Evolutionary conservation across 1,284 basidiomycete species (phyloP), one percentile per base, ranked within the genome.

Genomic region (Apiotrichum akiyoshidainum): DNA sequence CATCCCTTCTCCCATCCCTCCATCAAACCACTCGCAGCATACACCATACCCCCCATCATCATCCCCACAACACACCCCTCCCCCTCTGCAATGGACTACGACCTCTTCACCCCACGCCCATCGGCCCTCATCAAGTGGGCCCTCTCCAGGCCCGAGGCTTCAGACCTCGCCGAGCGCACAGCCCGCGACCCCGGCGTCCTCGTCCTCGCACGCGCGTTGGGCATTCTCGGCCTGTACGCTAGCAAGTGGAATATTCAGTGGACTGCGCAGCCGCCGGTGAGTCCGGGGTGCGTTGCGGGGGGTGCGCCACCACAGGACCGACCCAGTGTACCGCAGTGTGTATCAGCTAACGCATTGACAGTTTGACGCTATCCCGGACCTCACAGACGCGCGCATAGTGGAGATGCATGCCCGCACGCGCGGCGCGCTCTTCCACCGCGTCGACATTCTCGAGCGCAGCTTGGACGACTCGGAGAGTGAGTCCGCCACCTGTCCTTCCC

Each of bases 321-420:
- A 31, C n/a, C n/a, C n/a, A n/a, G n/a, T n/a, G n/a, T n/a, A n/a
- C n/a, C n/a, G n/a, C n/a, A n/a, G n/a, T n/a, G 26, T 31, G 26
- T 31, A 31, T 31, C 26, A 31, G 26, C 26, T 31, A 31, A 4
- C 26, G 26, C 26, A 31, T 7, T 34, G 10, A 19, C 49, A 51
- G 49, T 51, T 16, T 21, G 37, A 39, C 22, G 19, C 35, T 14
- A 17, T 51, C 39, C 49, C 49, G 14, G 17, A 42, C 22, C 19
- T 51, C 21, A 41, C 37, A 2, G 21, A 39, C 21, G 26, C 12
- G 22, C 37, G 22, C 12, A 12, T 51, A 4, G 14, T 4, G 3
- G 49, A 51, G 49, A 40, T 51, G 49, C 37, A 51, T 16, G 12
- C 49, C 16, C 49, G 35, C 39, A 51, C 49, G 8, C 49, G 37